phyloP scores from a whole-genome alignment of 768 basidiomycete species.

The Trametes meyenii region DNA sequence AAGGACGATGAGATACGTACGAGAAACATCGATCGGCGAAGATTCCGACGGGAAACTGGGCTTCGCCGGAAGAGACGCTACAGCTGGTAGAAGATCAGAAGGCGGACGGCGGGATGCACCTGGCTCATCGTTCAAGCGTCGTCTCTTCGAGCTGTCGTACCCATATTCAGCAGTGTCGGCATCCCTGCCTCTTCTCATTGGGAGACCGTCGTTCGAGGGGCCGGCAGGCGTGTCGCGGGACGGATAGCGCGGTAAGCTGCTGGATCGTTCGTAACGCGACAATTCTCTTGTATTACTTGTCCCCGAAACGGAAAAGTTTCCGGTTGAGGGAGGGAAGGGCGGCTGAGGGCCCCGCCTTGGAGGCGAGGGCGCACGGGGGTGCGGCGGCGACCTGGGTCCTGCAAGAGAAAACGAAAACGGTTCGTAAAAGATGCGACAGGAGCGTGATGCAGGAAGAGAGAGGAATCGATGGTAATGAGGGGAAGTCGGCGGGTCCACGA shows the following conservation, averaged over 20 bases:
- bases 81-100: slow-evolving; percentile 7
- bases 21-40: slow-evolving; percentile 20
- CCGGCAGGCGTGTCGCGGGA: slow-evolving; percentile 17
- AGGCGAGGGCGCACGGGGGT: slow-evolving; percentile 37
- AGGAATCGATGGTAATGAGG: slow-evolving; percentile 38
- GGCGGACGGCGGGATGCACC: slow-evolving; percentile 4
- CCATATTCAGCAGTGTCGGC: slow-evolving; percentile 9
- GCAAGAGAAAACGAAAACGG: slow-evolving; percentile 44
- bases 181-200: slow-evolving; percentile 29
- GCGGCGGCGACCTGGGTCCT: slow-evolving; percentile 52
- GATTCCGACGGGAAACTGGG: slow-evolving; percentile 12
- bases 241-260: slow-evolving; percentile 6
- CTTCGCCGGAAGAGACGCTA: slow-evolving; percentile 19
- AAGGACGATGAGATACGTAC: slow-evolving; percentile 30
- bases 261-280: slow-evolving; percentile 3
- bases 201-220: slow-evolving; percentile 1
- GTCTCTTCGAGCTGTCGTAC: slow-evolving; percentile 27
- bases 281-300: slow-evolving; percentile 11
- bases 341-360: slow-evolving; percentile 23
- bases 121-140: slow-evolving; percentile 28
- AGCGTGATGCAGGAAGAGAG: slow-evolving; percentile 33
- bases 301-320: not conserved
- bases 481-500: slow-evolving; percentile 43
- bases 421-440: slow-evolving; percentile 39
- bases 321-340: slow-evolving; percentile 23